These are phyloP conservation scores for Phytophthora pini DNA, from an alignment of 352 stramenopile species.

Conservation along the genomic window DNA sequence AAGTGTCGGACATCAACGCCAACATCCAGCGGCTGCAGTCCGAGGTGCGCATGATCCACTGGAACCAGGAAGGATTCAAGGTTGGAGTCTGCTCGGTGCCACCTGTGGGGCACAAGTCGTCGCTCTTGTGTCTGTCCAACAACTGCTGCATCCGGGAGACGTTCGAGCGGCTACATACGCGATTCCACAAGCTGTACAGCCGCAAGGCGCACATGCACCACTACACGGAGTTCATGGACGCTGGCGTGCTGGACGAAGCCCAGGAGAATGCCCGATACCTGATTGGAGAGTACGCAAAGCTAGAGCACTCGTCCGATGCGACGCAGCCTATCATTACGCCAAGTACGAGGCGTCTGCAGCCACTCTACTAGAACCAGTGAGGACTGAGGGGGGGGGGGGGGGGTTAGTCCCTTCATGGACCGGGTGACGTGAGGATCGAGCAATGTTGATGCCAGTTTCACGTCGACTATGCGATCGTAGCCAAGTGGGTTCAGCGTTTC, in stretches of 20 bases:
- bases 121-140: conserved; percentile 87
- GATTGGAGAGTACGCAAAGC: conserved; percentile 69
- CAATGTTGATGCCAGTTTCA: conserved; percentile 3
- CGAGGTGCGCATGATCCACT: conserved; percentile 89
- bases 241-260: conserved; percentile 51
- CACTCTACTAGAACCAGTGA: conserved; percentile 36
- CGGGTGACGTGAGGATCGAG: no score
- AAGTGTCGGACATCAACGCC: conserved; percentile 89
- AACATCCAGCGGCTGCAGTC: conserved; percentile 86
- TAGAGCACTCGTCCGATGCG: conserved; percentile 47
- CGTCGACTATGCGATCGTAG: background rate
- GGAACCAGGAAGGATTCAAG: conserved; percentile 94
- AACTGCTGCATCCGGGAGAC: conserved; percentile 89
- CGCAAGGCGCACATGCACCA: conserved; percentile 88
- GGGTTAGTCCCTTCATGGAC: no score
- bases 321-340: conserved; percentile 12
- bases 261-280: conserved; percentile 67
- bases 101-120: conserved; percentile 60
- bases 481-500: conserved; percentile 3
- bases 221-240: conserved; percentile 88
- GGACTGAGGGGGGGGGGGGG: no score
- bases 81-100: conserved; percentile 77
- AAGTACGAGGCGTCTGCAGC: conserved; percentile 43
- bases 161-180: conserved; percentile 74
- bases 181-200: conserved; percentile 84